Evolutionary conservation across 768 basidiomycete species (phyloP).

Genomic region (Omphalotus guepiniiformis): DNA sequence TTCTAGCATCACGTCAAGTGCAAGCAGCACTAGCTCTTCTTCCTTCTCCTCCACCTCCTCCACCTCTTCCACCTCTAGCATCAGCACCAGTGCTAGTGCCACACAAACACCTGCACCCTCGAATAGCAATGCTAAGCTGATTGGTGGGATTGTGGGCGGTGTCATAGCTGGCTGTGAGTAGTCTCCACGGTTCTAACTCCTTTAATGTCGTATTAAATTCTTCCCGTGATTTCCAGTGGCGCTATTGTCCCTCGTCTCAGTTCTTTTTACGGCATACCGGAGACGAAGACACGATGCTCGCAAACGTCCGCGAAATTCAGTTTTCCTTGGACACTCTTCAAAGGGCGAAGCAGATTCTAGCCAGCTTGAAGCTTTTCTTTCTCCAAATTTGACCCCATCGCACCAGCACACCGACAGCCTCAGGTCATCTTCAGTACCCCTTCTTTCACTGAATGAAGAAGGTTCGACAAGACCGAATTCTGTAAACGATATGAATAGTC

Average conservation of each 20-base stretch:
- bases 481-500: no score
- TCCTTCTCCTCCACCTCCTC: no score
- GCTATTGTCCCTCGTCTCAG: not conserved
- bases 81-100: not conserved
- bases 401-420: no score
- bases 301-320: not conserved
- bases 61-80: not conserved
- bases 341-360: no score
- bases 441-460: not conserved
- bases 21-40: not conserved
- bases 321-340: not conserved
- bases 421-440: not conserved
- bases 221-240: not conserved
- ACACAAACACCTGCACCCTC: not conserved
- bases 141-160: conserved; percentile 1
- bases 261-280: not conserved
- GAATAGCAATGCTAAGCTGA: not conserved
- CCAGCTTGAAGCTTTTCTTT: no score
- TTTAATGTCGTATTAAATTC: not conserved
- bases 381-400: no score
- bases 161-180: conserved; percentile 3
- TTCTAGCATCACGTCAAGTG: not conserved
- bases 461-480: no score
- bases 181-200: not conserved
- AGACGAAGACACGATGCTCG: not conserved